Base-by-base conservation (phyloP, 495 filamentous ascomycete genomes). In the Daldinia caldariorum region DNA sequence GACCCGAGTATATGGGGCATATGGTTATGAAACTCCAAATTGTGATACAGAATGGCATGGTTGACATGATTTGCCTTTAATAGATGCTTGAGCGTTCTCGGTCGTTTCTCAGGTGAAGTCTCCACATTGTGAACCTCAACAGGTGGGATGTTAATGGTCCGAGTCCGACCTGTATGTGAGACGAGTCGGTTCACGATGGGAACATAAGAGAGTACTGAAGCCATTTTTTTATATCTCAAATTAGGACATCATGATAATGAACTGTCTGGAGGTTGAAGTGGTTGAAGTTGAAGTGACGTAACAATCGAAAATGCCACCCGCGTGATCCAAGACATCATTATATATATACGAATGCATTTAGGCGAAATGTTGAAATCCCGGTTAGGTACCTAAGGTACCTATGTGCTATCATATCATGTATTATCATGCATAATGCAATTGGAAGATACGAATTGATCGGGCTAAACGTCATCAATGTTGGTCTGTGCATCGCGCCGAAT, bases 11-110 rank as follows among this genome's bases (percentile, higher is more conserved):
- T 89, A 82, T 98, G 94, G 32, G 92, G 87, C 56, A 89, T 80
- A 79, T 98, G 94, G 74, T 97, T 99, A 80, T 97, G 91, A 77
- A 90, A 97, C 66, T 86, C 81, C 10, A 92, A 83, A 54, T 91
- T 73, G 74, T 95, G 84, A 75, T 91, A 97, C 59, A 97, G 76
- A 58, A 98, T 89, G 29, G 92, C 86, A 79, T 97, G 84, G 72
- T 96, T 97, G 37, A 89, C 88, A 82, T 99, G 96, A 78, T 99
- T 98, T 29, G 94, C 88, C 71, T 89, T 89, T 37, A 99, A 75
- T 13, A 98, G 83, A 77, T 98, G 93, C 77, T 95, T 97, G 58
- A 99, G 84, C 4, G 92, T 92, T 65, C 94, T 81, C 10, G 91
- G 88, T 32, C 90, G 82, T 78, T 93, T 96, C 63, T 94, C 93